These are phyloP conservation scores for Pleurotus salmoneostramineus DNA, from an alignment of 768 basidiomycete species.

Conservation along the genomic window DNA sequence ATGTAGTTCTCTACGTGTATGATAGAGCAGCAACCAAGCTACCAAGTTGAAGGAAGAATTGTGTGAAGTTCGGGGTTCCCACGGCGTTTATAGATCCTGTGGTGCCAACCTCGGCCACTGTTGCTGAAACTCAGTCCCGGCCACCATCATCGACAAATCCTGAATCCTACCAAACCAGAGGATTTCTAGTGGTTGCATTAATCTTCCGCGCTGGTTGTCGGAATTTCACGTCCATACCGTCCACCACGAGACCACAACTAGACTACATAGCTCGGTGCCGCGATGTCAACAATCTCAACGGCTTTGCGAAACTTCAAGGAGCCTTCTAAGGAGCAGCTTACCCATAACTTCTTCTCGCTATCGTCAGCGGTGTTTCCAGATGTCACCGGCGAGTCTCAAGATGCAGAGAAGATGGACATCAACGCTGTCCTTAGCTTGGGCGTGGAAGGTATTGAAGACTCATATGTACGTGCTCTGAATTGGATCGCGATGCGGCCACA, in stretches of 20 bases:
- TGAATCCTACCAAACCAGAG: too few species aligned
- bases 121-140: not conserved
- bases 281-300: constrained; percentile 80
- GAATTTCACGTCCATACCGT: not conserved
- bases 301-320: constrained; percentile 91
- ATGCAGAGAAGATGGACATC: constrained; percentile 76
- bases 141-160: not conserved
- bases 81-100: not conserved
- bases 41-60: not conserved
- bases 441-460: constrained; percentile 79
- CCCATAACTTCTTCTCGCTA: constrained; percentile 83
- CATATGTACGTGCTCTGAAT: constrained; percentile 68
- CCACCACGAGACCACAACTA: not conserved
- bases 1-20: too few species aligned
- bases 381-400: constrained; percentile 25
- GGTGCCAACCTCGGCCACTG: not conserved
- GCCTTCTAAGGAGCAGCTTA: constrained; percentile 83
- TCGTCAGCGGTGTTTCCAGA: constrained; percentile 39
- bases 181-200: not conserved
- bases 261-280: not conserved
- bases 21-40: too few species aligned
- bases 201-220: not conserved
- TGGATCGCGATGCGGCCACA: not conserved
- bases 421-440: constrained; percentile 84
- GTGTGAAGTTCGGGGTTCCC: not conserved